Percentiles rank a stretch among this genome's conserved stretches.
Conservation (phyloP, 2,329 filamentous ascomycete genomes). For the Chaetomium globosum region DNA sequence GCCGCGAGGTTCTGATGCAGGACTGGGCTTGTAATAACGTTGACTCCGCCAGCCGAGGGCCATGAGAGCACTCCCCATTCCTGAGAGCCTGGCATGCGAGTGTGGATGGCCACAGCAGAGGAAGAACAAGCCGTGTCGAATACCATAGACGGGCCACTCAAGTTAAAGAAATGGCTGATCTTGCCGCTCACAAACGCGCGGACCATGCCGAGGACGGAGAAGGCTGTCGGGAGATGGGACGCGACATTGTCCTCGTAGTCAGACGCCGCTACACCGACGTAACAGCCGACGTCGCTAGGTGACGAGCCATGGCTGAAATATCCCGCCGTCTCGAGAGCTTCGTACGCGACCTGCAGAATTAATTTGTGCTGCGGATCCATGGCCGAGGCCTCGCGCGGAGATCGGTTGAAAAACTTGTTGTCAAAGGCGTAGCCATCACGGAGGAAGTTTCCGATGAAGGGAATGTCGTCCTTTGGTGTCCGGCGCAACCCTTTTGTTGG, state of each 20-base stretch:
- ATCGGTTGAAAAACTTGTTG: not conserved
- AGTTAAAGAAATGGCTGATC: not conserved
- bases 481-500: no score
- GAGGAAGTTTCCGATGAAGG: not conserved
- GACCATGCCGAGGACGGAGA: not conserved
- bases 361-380: slow-evolving; percentile 8
- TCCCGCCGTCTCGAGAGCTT: slow-evolving; percentile 25
- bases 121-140: not conserved
- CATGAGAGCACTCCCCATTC: not conserved
- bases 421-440: not conserved
- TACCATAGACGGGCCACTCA: not conserved
- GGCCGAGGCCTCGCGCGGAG: not conserved
- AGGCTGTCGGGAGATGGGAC: not conserved
- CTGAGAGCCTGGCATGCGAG: not conserved
- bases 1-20: not conserved
- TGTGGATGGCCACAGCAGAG: not conserved
- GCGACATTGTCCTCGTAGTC: not conserved
- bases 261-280: not conserved
- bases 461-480: no score
- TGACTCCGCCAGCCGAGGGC: not conserved
- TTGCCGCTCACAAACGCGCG: not conserved
- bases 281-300: not conserved
- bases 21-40: not conserved
- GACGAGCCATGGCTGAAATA: not conserved
- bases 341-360: not conserved